Evolutionary conservation across 345 rosid genomes (phyloP).

Genomic region (Gossypium stocksii): DNA sequence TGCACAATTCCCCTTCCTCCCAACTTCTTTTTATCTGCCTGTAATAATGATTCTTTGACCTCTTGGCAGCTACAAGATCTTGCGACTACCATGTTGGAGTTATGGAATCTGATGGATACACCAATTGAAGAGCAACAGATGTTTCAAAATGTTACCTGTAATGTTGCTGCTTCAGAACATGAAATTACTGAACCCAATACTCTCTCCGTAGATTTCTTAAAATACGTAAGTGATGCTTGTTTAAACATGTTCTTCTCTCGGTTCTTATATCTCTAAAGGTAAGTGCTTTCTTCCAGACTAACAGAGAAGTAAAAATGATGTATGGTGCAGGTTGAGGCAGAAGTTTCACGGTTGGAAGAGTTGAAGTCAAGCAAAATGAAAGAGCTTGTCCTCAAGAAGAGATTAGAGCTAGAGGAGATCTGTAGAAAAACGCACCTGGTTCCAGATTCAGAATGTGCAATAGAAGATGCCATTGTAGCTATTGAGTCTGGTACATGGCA

Average conservation of each 20-base stretch:
- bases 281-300: neutral
- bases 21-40: neutral
- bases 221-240: conserved; percentile 50
- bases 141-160: conserved; percentile 84
- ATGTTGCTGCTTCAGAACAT: conserved; percentile 90
- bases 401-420: conserved; percentile 78
- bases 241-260: conserved; percentile 6
- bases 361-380: conserved; percentile 94
- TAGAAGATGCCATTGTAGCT: conserved; percentile 63
- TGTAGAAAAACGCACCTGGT: conserved; percentile 86
- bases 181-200: conserved; percentile 85
- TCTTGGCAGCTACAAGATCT: conserved; percentile 89
- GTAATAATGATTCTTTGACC: conserved; percentile 9
- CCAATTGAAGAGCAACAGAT: conserved; percentile 91
- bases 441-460: conserved; percentile 56
- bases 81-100: conserved; percentile 83
- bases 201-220: conserved; percentile 74
- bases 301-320: conserved; percentile 12
- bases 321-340: conserved; percentile 71
- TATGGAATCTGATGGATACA: conserved; percentile 98
- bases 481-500: conserved; percentile 66
- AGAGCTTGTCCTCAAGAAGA: conserved; percentile 92
- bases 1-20: neutral
- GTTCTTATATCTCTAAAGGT: neutral
- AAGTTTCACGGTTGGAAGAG: conserved; percentile 81